Evolutionary conservation across 2,329 filamentous ascomycete species (phyloP).

Genomic region (Dichotomopilus funicola): DNA sequence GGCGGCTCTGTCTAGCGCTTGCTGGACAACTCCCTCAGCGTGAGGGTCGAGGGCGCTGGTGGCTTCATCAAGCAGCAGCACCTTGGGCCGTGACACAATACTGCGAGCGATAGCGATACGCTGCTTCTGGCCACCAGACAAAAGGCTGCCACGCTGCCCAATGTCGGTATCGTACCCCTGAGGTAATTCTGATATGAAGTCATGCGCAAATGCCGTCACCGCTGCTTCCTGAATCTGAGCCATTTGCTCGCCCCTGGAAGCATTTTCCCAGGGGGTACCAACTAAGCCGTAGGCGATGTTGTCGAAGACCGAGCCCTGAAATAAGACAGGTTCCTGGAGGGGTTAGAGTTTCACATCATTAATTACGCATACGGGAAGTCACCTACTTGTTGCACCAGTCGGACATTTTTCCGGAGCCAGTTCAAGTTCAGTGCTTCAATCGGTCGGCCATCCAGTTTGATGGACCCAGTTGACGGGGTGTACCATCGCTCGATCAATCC

Average conservation of each 20-base stretch:
- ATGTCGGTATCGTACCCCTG: conserved; percentile 54
- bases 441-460: conserved; percentile 26
- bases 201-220: conserved; percentile 45
- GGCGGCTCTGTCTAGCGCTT: conserved; percentile 50
- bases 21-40: conserved; percentile 46
- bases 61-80: conserved; percentile 62
- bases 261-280: conserved; percentile 28
- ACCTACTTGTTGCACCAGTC: conserved; percentile 28
- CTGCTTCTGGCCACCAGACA: conserved; percentile 64
- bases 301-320: conserved; percentile 39
- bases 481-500: conserved; percentile 54
- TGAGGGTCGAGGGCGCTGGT: conserved; percentile 50
- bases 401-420: conserved; percentile 28
- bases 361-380: not conserved
- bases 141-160: conserved; percentile 57
- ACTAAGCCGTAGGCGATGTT: conserved; percentile 45
- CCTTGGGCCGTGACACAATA: conserved; percentile 56
- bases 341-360: not conserved
- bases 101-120: conserved; percentile 60
- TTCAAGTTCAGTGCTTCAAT: conserved; percentile 25
- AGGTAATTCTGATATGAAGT: conserved; percentile 6
- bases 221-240: conserved; percentile 47
- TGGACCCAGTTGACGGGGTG: conserved; percentile 18
- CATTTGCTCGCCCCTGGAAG: conserved; percentile 36
- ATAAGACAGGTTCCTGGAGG: conserved; percentile 32